Percentiles rank a stretch among this genome's conserved stretches.
Conservation (phyloP, 352 stramenopile genomes). For the Phytophthora megakarya region DNA sequence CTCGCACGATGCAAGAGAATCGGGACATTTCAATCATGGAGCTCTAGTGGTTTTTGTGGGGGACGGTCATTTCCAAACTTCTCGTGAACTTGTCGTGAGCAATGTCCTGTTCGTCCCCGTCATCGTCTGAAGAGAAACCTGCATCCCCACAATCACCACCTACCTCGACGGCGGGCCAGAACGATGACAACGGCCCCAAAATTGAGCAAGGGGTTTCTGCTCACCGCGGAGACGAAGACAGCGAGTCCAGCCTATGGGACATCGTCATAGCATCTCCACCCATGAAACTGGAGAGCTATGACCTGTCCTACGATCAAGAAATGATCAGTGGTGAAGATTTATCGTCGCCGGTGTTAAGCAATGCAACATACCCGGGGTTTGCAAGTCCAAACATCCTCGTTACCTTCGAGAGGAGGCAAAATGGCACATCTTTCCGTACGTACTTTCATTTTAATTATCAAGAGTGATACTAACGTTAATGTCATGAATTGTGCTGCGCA, state of each 20-base stretch:
- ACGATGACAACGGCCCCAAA: conserved; percentile 22
- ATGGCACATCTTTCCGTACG: conserved; percentile 52
- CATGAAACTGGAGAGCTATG: conserved; percentile 41
- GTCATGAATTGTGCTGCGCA: conserved; percentile 28
- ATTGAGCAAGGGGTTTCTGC: conserved; percentile 3
- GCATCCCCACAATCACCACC: conserved; percentile 5
- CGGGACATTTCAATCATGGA: conserved; percentile 3
- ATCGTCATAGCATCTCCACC: conserved; percentile 42
- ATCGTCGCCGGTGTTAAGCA: conserved; percentile 14
- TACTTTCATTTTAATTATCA: background rate
- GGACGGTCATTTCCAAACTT: conserved; percentile 39
- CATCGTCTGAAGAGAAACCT: conserved; percentile 5
- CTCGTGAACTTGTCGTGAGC: conserved; percentile 49
- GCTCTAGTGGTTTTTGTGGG: conserved; percentile 17
- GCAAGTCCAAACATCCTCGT: conserved; percentile 26
- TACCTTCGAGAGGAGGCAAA: conserved; percentile 34
- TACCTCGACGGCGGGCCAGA: conserved; percentile 46
- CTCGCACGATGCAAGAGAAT: background rate
- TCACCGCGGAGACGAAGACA: conserved; percentile 48
- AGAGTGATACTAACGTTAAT: conserved; percentile 2
- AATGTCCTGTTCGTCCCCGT: conserved; percentile 70
- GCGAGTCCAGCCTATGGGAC: conserved; percentile 53
- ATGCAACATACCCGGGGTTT: conserved; percentile 13
- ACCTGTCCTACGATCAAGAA: conserved; percentile 43
- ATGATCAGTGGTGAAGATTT: conserved; percentile 25